phyloP scores from a whole-genome alignment of 2,329 filamentous ascomycete genomes.

The Calonectria crousiana region DNA sequence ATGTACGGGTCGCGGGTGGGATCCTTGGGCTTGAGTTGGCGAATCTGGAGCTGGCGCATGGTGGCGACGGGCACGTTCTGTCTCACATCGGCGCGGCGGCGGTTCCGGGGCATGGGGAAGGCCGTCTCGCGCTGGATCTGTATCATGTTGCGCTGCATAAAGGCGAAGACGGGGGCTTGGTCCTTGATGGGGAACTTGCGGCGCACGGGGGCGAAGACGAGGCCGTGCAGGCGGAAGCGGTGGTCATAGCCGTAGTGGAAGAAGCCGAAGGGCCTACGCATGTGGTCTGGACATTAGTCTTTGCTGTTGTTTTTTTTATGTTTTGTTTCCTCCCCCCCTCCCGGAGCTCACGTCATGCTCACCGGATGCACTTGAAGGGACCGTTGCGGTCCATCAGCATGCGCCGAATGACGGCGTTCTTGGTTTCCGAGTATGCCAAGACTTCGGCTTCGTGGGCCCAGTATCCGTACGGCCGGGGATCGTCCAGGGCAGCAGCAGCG shows the following conservation, averaged over 20 bases:
- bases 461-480: constrained; percentile 23
- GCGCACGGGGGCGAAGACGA: constrained; percentile 28
- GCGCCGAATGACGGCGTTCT: constrained; percentile 35
- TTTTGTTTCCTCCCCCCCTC: rapidly evolving
- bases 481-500: background rate
- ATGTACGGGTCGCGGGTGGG: constrained; percentile 41
- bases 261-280: constrained; percentile 36
- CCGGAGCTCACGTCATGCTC: background rate
- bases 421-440: constrained; percentile 37
- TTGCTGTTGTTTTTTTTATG: background rate
- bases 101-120: constrained; percentile 29
- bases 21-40: constrained; percentile 34
- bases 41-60: constrained; percentile 31
- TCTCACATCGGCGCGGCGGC: constrained; percentile 12
- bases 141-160: constrained; percentile 40
- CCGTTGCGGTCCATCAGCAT: constrained; percentile 35
- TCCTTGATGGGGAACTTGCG: constrained; percentile 15
- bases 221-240: constrained; percentile 39
- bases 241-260: constrained; percentile 38
- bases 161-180: constrained; percentile 34
- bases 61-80: constrained; percentile 33
- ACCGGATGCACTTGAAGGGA: constrained; percentile 37
- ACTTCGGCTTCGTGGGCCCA: constrained; percentile 33
- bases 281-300: background rate
- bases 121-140: constrained; percentile 32